Evolutionary conservation across 2,329 filamentous ascomycete genomes (phyloP).

Genomic region (Conoideocrella luteorostrata): DNA sequence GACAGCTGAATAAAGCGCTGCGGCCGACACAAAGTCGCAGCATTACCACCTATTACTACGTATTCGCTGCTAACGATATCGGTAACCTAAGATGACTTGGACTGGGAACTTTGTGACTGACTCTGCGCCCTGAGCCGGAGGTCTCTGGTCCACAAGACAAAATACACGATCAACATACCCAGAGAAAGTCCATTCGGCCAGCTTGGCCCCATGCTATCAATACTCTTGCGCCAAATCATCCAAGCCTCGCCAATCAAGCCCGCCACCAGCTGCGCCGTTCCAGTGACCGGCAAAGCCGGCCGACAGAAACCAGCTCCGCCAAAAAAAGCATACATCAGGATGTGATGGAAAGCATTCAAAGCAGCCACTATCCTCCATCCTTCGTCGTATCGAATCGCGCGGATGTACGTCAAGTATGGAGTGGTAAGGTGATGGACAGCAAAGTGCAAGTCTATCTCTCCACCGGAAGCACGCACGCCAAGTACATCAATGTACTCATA

Average conservation of each 20-base stretch:
- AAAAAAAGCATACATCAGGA: slow-evolving; percentile 22
- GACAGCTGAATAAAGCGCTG: slow-evolving; percentile 1
- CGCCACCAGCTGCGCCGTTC: slow-evolving; percentile 9
- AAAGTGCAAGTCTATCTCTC: slow-evolving; percentile 14
- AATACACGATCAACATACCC: slow-evolving; percentile 6
- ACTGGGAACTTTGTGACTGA: no score
- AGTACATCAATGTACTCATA: slow-evolving; percentile 26
- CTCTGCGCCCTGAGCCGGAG: no score
- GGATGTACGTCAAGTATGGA: slow-evolving; percentile 22
- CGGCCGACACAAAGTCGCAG: no score
- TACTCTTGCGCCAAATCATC: slow-evolving; percentile 8
- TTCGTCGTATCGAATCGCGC: slow-evolving; percentile 14
- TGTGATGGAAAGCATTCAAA: slow-evolving; percentile 21
- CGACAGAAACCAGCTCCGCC: slow-evolving; percentile 14
- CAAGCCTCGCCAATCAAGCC: slow-evolving; percentile 8
- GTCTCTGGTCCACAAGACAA: background rate
- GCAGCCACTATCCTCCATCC: slow-evolving; percentile 22
- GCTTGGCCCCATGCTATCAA: no score
- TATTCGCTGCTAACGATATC: background rate
- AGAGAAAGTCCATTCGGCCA: slow-evolving; percentile 3
- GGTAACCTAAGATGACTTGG: no score
- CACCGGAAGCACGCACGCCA: slow-evolving; percentile 20
- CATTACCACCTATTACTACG: no score
- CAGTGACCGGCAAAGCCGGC: slow-evolving; percentile 8
- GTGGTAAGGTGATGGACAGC: slow-evolving; percentile 23